These are phyloP conservation scores for Dothideomycetes sp. DNA, from an alignment of 2,329 filamentous ascomycete genomes.

Conservation along the genomic window DNA sequence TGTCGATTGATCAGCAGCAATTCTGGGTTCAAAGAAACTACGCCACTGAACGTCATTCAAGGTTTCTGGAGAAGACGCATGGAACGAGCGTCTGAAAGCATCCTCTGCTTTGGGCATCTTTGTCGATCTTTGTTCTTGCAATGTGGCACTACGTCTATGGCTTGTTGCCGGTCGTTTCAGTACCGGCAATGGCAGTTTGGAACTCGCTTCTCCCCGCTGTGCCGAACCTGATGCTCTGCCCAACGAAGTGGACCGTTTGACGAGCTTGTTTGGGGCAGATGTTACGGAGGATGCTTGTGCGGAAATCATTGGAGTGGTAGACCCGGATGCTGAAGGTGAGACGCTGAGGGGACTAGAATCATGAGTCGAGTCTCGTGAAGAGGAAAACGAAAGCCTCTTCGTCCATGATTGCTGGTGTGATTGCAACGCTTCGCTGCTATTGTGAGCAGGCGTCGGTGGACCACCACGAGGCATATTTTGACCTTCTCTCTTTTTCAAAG, in stretches of 20 bases:
- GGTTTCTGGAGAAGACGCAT: background rate
- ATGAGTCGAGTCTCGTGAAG: slow-evolving; percentile 25
- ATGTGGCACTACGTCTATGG: slow-evolving; percentile 64
- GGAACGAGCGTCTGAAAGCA: slow-evolving; percentile 8
- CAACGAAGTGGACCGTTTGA: slow-evolving; percentile 59
- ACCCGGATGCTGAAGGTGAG: slow-evolving; percentile 38
- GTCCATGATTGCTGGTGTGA: slow-evolving; percentile 10
- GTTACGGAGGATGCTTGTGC: slow-evolving; percentile 20
- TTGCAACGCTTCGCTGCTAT: slow-evolving; percentile 1
- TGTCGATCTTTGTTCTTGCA: slow-evolving; percentile 36
- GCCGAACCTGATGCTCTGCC: slow-evolving; percentile 40
- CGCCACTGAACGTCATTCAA: slow-evolving; percentile 21
- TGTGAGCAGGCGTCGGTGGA: background rate
- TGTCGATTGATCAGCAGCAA: slow-evolving; percentile 17
- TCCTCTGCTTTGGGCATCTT: slow-evolving; percentile 7
- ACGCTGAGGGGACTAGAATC: slow-evolving; percentile 51
- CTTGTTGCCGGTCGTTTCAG: slow-evolving; percentile 69
- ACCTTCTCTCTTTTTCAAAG: slow-evolving; percentile 14
- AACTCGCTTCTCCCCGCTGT: slow-evolving; percentile 34
- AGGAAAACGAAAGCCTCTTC: slow-evolving; percentile 10
- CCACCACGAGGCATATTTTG: slow-evolving; percentile 9
- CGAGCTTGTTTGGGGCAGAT: slow-evolving; percentile 59
- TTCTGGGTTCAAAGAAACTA: slow-evolving; percentile 27
- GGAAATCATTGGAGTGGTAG: slow-evolving; percentile 54
- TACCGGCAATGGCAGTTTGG: slow-evolving; percentile 55